Base-by-base conservation (phyloP, 805 yeast species). In the Middelhovenomyces tepae region DNA sequence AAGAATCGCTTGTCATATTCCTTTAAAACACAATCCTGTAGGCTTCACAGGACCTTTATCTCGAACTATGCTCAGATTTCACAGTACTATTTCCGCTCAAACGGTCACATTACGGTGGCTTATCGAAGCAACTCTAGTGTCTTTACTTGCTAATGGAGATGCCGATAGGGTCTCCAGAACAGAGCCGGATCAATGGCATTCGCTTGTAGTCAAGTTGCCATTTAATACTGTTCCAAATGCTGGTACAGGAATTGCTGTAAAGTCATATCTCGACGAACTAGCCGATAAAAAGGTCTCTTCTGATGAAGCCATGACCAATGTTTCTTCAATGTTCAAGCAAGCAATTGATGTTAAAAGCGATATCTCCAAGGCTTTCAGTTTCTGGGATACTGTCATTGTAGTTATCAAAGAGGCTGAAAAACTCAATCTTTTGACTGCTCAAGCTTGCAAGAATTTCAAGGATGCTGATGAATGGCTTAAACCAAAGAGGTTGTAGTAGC, bases 1-100 rank as follows among this genome's bases (percentile, higher is more conserved):
- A 5, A 67, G 79, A 41, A 53, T 75, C 7, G 58, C 71, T 10
- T 54, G 69, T 3, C 53, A 74, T 4, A 56, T 73, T 23, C 57
- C 65, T 13, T 48, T 67, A 3, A 61, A 66, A 4, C 76, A 77
- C 28, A 63, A 59, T 47, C 73, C 73, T 17, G 62, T 62, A 24
- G 71, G 69, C 31, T 77, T 73, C 56, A 68, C 69, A 28, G 87
- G 87, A 2, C 86, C 85, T 9, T 63, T 84, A 21, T 80, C 84
- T 11, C 71, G 78, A 43, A 68, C 72, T 23, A 60, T 83, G 22
- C 60, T 82, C 31, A 69, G 73, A 27, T 80, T 78, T 52, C 69
- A 86, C 48, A 76, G 85, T 13, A 73, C 74, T 36, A 52, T 79
- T 29, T 66, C 73, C 35, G 69, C 69, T 30, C 53, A 79, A 30